A percentile compares a stretch with the other conserved stretches of the same genome.
Conservation (phyloP, 2,329 filamentous ascomycete genomes). For the Fusarium nanum region DNA sequence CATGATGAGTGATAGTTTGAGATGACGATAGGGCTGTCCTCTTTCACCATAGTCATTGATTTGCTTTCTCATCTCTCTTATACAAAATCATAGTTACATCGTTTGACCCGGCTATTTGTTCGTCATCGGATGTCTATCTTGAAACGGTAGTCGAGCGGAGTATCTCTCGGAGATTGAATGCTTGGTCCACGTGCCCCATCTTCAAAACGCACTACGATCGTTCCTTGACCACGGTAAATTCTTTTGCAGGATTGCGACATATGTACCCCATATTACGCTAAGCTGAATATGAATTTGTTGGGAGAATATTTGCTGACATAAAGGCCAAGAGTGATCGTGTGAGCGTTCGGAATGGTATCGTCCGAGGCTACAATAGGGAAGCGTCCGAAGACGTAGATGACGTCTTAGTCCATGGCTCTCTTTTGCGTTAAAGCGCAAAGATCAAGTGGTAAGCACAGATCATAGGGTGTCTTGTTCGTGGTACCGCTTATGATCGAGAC, state of each 20-base stretch:
- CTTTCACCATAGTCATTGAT: rapidly evolving
- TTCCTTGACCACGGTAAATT: neutral
- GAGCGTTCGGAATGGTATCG: neutral
- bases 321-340: neutral
- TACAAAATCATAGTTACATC: constrained; percentile 5
- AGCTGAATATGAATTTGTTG: neutral
- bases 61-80: neutral
- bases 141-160: constrained; percentile 33
- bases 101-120: constrained; percentile 5
- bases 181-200: neutral
- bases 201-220: neutral
- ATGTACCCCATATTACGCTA: constrained; percentile 3
- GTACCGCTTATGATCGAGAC: neutral
- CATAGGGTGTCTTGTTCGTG: neutral
- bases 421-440: no score
- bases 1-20: constrained; percentile 3
- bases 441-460: neutral
- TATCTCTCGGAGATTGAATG: constrained; percentile 34
- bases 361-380: neutral
- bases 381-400: no score
- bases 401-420: neutral
- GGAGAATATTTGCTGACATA: neutral
- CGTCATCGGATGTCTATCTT: constrained; percentile 40
- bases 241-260: neutral
- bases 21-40: rapidly evolving